These are phyloP conservation scores for Hypoxylon intermedium DNA, from an alignment of 495 filamentous ascomycete species.

Conservation along the genomic window DNA sequence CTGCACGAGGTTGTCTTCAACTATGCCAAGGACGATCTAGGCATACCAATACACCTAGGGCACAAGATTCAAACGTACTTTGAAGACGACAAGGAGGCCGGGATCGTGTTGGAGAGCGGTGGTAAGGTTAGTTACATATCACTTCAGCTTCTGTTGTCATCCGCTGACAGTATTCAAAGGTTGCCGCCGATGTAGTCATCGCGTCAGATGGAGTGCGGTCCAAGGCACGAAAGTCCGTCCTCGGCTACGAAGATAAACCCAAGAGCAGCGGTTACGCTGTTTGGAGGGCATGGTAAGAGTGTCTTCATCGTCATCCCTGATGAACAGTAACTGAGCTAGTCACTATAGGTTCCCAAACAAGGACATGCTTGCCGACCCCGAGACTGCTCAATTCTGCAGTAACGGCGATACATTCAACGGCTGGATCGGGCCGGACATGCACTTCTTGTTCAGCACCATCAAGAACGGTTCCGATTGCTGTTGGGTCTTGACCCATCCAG, in stretches of 20 bases:
- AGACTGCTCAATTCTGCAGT: slow-evolving; percentile 63
- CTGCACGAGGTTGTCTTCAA: slow-evolving; percentile 66
- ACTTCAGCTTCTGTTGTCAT: neutral
- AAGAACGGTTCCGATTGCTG: slow-evolving; percentile 68
- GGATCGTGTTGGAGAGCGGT: slow-evolving; percentile 61
- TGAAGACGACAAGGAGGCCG: slow-evolving; percentile 60
- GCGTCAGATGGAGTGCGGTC: slow-evolving; percentile 67
- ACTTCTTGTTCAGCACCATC: slow-evolving; percentile 66
- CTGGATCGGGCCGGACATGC: slow-evolving; percentile 65
- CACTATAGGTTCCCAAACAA: slow-evolving; percentile 60
- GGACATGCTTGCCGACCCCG: slow-evolving; percentile 66
- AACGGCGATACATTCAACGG: slow-evolving; percentile 70
- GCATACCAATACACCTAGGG: slow-evolving; percentile 63
- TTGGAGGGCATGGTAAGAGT: slow-evolving; percentile 61
- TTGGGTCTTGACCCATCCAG: slow-evolving; percentile 68
- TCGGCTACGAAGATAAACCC: slow-evolving; percentile 66
- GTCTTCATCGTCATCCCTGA: neutral
- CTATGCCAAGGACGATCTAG: slow-evolving; percentile 61
- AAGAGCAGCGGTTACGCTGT: slow-evolving; percentile 66
- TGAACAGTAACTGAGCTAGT: neutral
- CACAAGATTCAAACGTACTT: slow-evolving; percentile 62
- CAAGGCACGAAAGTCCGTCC: slow-evolving; percentile 63
- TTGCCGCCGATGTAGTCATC: slow-evolving; percentile 62
- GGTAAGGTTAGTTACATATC: slow-evolving; percentile 44
- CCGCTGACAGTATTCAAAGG: slow-evolving; percentile 25